Evolutionary conservation across 1,139 yeast genomes (phyloP).

Genomic region (Pneumocystis canis): DNA sequence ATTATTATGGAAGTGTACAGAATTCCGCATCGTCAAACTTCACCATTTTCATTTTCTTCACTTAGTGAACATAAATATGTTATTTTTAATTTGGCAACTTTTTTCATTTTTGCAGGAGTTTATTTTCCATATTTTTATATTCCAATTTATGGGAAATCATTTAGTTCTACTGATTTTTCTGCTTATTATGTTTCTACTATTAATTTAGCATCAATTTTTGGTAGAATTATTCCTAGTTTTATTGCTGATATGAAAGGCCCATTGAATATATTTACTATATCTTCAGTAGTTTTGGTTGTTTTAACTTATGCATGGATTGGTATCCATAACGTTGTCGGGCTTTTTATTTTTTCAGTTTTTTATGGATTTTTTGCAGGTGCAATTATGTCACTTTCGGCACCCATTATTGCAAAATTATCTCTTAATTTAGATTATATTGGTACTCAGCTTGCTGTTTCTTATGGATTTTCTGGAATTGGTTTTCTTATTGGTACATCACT

Average conservation of each 20-base stretch:
- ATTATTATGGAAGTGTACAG: not conserved
- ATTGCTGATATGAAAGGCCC: slow-evolving; percentile 34
- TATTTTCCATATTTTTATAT: slow-evolving; percentile 26
- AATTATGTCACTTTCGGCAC: slow-evolving; percentile 32
- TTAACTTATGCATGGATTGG: slow-evolving; percentile 22
- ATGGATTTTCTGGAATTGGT: slow-evolving; percentile 30
- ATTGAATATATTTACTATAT: slow-evolving; percentile 30
- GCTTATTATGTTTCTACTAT: slow-evolving; percentile 32
- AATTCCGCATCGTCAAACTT: not conserved
- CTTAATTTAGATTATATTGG: slow-evolving; percentile 35
- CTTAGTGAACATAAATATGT: slow-evolving; percentile 21
- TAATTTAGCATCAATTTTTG: slow-evolving; percentile 36
- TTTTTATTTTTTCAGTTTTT: slow-evolving; percentile 29
- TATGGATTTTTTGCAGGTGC: slow-evolving; percentile 38
- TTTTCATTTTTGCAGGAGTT: slow-evolving; percentile 24
- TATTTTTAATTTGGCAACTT: slow-evolving; percentile 20
- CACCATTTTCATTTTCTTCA: not conserved
- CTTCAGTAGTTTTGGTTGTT: slow-evolving; percentile 19
- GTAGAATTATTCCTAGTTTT: slow-evolving; percentile 37
- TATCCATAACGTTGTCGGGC: slow-evolving; percentile 14
- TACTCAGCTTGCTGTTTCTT: slow-evolving; percentile 40
- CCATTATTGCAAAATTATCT: slow-evolving; percentile 36
- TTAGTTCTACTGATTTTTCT: slow-evolving; percentile 13
- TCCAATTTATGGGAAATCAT: slow-evolving; percentile 21
- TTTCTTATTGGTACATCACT: slow-evolving; percentile 41